Percentiles rank a stretch among this genome's conserved stretches.
Evolutionary conservation across 1,284 basidiomycete genomes (phyloP).

Genomic region (Malassezia pachydermatis): DNA sequence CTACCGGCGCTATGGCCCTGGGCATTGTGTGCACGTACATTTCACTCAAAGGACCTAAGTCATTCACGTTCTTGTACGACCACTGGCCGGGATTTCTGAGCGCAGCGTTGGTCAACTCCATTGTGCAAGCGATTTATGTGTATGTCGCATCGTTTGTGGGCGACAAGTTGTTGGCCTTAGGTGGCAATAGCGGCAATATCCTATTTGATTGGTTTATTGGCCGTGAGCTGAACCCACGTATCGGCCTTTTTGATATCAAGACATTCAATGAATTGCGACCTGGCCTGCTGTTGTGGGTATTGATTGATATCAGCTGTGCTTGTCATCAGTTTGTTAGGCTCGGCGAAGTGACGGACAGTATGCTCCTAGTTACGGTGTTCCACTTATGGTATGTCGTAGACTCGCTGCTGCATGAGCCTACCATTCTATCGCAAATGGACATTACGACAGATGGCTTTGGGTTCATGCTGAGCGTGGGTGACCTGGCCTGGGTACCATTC

Average conservation of each 20-base stretch:
- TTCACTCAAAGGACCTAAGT: constrained; percentile 61
- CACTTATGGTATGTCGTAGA: constrained; percentile 81
- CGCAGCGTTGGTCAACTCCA: constrained; percentile 68
- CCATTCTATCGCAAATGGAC: constrained; percentile 91
- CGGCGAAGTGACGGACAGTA: constrained; percentile 73
- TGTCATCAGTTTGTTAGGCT: constrained; percentile 78
- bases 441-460: constrained; percentile 96
- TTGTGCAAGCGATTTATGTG: constrained; percentile 57
- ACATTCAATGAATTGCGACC: constrained; percentile 73
- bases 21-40: constrained; percentile 60
- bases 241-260: constrained; percentile 85
- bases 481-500: constrained; percentile 90
- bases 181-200: constrained; percentile 77
- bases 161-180: constrained; percentile 65
- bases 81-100: constrained; percentile 84
- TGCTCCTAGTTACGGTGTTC: constrained; percentile 79
- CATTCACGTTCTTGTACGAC: constrained; percentile 80
- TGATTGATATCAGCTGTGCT: constrained; percentile 81
- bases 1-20: constrained; percentile 59
- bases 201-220: constrained; percentile 97
- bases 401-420: constrained; percentile 47
- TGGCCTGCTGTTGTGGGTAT: constrained; percentile 85
- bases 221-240: constrained; percentile 78
- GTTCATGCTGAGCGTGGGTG: constrained; percentile 92
- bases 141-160: constrained; percentile 64